These are phyloP conservation scores for Fagopyrum esculentum DNA, from an alignment of 148 eudicot genomes.

Conservation along the genomic window DNA sequence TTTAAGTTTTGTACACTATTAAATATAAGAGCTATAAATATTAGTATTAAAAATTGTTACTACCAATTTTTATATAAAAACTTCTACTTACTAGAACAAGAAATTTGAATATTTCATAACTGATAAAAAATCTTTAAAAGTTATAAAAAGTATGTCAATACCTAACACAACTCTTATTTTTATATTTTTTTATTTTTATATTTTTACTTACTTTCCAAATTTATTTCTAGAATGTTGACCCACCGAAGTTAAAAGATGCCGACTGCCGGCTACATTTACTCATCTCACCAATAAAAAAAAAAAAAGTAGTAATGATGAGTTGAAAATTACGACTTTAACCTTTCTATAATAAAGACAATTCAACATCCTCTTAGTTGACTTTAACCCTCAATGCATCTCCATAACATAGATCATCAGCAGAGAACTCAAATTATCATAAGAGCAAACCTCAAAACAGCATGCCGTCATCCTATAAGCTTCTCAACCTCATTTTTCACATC, in stretches of 20 bases:
- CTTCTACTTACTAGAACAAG: too few relatives aligned
- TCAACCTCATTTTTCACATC: slow-evolving; percentile 6
- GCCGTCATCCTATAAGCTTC: slow-evolving; percentile 2
- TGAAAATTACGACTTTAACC: not conserved
- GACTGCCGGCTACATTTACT: too few relatives aligned
- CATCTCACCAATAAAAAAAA: not conserved
- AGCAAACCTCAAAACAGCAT: not conserved
- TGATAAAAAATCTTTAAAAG: too few relatives aligned
- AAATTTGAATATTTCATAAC: too few relatives aligned
- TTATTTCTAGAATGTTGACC: slow-evolving; percentile 3
- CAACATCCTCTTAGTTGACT: not conserved
- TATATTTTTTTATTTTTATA: too few relatives aligned
- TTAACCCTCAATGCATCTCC: not conserved
- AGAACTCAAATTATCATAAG: not conserved
- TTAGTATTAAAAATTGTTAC: too few relatives aligned
- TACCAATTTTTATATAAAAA: too few relatives aligned
- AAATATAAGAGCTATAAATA: too few relatives aligned
- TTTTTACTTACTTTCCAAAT: too few relatives aligned
- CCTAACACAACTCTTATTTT: too few relatives aligned
- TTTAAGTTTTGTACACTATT: too few relatives aligned
- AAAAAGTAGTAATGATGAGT: not conserved
- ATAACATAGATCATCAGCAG: not conserved
- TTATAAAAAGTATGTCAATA: too few relatives aligned
- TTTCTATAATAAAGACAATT: not conserved
- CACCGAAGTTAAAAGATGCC: not conserved